Conservation (phyloP, 352 stramenopile genomes). For the Phytophthora constricta region DNA sequence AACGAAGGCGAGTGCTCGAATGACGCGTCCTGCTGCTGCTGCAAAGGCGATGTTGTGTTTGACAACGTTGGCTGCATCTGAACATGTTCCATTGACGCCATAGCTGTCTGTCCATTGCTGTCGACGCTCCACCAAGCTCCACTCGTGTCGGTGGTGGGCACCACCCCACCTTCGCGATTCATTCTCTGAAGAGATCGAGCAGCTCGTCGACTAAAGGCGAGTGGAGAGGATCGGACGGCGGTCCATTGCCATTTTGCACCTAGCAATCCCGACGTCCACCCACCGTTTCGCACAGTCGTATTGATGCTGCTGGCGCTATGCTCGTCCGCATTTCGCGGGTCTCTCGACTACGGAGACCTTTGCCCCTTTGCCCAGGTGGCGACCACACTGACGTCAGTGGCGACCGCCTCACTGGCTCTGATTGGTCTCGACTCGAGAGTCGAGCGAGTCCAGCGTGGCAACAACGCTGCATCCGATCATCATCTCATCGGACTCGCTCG, state of each 20-base stretch:
- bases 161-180: slow-evolving; percentile 3
- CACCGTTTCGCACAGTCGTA: slow-evolving; percentile 23
- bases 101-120: background rate
- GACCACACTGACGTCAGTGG: slow-evolving; percentile 28
- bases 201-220: slow-evolving; percentile 31
- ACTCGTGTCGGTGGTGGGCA: slow-evolving; percentile 4
- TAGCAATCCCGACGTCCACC: slow-evolving; percentile 12
- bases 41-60: background rate
- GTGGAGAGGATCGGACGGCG: slow-evolving; percentile 20
- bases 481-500: no score
- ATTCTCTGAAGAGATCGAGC: slow-evolving; percentile 13
- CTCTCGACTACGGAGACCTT: slow-evolving; percentile 31
- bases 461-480: no score
- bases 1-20: slow-evolving; percentile 14
- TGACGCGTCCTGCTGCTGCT: background rate
- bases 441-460: slow-evolving; percentile 10
- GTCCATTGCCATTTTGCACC: slow-evolving; percentile 6
- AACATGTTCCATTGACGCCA: no score
- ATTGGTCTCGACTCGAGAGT: slow-evolving; percentile 37
- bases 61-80: background rate
- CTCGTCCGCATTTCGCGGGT: slow-evolving; percentile 20
- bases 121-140: slow-evolving; percentile 5
- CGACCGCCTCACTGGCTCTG: slow-evolving; percentile 32
- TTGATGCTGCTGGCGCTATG: slow-evolving; percentile 32
- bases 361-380: slow-evolving; percentile 27